Base-by-base conservation (phyloP, 805 yeast genomes). In the Helenozyma rhizophorensis region DNA sequence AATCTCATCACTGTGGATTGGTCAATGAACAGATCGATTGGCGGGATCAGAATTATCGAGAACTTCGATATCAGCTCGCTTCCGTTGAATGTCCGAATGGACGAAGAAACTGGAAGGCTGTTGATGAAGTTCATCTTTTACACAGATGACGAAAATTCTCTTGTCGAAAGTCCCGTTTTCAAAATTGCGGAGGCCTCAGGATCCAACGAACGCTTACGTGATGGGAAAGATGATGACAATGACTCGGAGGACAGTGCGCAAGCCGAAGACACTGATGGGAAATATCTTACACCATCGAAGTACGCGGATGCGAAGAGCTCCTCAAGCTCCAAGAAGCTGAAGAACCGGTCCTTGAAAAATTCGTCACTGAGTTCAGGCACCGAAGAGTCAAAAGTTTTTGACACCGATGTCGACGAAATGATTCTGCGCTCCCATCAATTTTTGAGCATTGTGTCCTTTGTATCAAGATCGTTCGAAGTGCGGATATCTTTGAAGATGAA, bases 381-480 rank as follows among this genome's bases (percentile, higher is more conserved):
- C 3, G 33, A 30, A 11, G 25, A 29, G 13, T 19, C 16, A 1
- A 29, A 21, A 9, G 45, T 35, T 17, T 39, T 30, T 13, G 38
- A 40, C 10, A 31, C 32, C 4, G 49, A 65, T 14, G 48, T 64
- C 14, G 55, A 76, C 16, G 72, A 75, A 42, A 87, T 90, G 96
- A 60, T 87, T 4, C 60, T 67, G 27, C 64, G 97, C 29, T 86
- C 97, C 1, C 74, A 84, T 17, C 76, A 74, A 36, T 85, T 75
- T 51, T 67, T 83, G 55, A 80, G 84, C 45, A 75, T 89, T 39
- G 74, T 77, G 15, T 61, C 73, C 11, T 67, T 90, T 23, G 30
- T 31, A 2, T 43, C 41, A 13, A 39, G 32, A 19, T 39, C 44
- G 34, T 44, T 59, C 14, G 45, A 56, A 6, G 39, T 67, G 15